Evolutionary conservation across 2,329 filamentous ascomycete genomes (phyloP).

Genomic region (Harringtonia aguacate): DNA sequence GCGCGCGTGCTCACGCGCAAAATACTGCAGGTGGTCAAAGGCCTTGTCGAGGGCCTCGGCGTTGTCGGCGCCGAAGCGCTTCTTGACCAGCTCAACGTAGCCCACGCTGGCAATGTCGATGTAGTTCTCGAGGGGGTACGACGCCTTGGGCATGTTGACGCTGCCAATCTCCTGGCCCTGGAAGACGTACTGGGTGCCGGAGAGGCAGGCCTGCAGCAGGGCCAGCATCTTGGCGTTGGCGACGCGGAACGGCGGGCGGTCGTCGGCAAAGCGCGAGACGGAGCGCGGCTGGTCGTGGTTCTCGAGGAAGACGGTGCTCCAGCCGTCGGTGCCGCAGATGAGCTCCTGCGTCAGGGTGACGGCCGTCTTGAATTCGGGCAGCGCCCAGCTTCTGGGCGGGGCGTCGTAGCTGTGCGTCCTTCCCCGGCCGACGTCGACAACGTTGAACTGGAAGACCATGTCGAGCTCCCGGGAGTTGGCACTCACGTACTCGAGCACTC

Average conservation of each 20-base stretch:
- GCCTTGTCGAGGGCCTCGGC: too few relatives aligned
- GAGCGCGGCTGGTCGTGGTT: conserved; percentile 51
- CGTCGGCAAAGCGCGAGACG: conserved; percentile 37
- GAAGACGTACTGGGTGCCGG: conserved; percentile 44
- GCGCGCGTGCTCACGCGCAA: too few relatives aligned
- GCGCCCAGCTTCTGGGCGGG: too few relatives aligned
- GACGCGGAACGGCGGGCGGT: conserved; percentile 26
- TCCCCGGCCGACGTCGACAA: conserved; percentile 50
- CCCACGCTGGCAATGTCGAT: conserved; percentile 27
- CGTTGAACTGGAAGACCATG: conserved; percentile 59
- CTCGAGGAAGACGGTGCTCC: conserved; percentile 49
- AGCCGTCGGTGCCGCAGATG: conserved; percentile 39
- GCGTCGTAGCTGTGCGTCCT: conserved; percentile 35
- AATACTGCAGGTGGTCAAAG: too few relatives aligned
- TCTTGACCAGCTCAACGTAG: too few relatives aligned
- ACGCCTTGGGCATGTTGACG: conserved; percentile 35
- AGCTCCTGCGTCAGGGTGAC: conserved; percentile 34
- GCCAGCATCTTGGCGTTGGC: conserved; percentile 40
- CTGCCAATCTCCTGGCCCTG: conserved; percentile 50
- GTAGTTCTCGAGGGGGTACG: conserved; percentile 35
- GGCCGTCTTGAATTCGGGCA: too few relatives aligned
- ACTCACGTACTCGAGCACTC: conserved; percentile 50
- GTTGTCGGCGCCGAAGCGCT: too few relatives aligned
- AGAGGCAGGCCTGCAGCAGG: conserved; percentile 31
- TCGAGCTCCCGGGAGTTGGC: conserved; percentile 46